phyloP scores from a whole-genome alignment of 805 yeast genomes.

The Ogataea sp. region DNA sequence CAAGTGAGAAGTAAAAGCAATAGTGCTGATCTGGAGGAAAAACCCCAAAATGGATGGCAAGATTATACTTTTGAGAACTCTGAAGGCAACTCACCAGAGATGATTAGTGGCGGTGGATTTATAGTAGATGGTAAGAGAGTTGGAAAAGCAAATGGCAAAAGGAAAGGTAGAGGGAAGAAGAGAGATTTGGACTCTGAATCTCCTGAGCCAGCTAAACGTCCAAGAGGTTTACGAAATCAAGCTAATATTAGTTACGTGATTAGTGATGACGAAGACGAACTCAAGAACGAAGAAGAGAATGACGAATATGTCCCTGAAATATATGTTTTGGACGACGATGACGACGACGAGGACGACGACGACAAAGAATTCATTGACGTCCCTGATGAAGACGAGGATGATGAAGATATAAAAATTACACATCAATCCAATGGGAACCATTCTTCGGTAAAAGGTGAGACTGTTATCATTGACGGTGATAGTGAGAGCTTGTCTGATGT shows the following conservation, averaged over 20 bases:
- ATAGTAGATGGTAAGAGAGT: neutral
- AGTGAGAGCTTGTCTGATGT: neutral
- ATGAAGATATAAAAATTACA: constrained; percentile 22
- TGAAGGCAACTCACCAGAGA: too few relatives aligned
- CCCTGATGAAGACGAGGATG: constrained; percentile 27
- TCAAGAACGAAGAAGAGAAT: constrained; percentile 2
- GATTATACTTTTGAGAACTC: neutral
- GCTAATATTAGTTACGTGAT: neutral
- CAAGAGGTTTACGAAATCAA: constrained; percentile 1
- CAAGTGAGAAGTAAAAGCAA: neutral
- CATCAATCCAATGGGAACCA: constrained; percentile 15
- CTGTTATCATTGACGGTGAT: too few relatives aligned
- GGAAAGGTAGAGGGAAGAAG: neutral
- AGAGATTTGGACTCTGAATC: neutral
- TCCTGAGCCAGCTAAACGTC: neutral
- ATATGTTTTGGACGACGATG: constrained; percentile 8
- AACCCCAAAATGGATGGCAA: neutral
- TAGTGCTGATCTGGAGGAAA: neutral
- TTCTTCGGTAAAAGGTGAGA: too few relatives aligned
- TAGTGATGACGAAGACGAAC: constrained; percentile 9
- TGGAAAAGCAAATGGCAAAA: neutral
- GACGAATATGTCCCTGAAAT: constrained; percentile 6
- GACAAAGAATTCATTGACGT: constrained; percentile 15
- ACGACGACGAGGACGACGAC: constrained; percentile 12
- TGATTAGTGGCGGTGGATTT: neutral